Evolutionary conservation across 2,329 filamentous ascomycete species (phyloP).

Genomic region (Pyrenophora tritici-repentis): DNA sequence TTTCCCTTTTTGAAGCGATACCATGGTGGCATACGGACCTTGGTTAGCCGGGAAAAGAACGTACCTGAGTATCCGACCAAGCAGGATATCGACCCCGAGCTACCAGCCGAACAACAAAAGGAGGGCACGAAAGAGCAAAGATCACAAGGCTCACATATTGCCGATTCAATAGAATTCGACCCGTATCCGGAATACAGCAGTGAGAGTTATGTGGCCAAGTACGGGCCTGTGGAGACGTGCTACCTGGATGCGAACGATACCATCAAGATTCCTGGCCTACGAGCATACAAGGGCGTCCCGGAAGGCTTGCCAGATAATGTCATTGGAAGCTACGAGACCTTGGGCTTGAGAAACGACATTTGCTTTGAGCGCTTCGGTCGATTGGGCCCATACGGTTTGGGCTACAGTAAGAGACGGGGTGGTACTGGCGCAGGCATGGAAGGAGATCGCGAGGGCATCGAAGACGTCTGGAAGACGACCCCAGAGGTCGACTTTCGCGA

Average conservation of each 20-base stretch:
- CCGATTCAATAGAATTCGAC: conserved; percentile 57
- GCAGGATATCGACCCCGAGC: conserved; percentile 52
- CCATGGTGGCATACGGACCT: conserved; percentile 79
- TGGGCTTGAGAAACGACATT: conserved; percentile 79
- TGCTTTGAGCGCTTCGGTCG: conserved; percentile 93
- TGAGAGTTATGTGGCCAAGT: conserved; percentile 59
- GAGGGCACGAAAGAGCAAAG: conserved; percentile 39
- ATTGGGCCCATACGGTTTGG: conserved; percentile 85
- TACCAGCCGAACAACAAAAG: conserved; percentile 26
- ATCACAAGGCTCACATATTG: conserved; percentile 33
- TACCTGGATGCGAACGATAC: conserved; percentile 73
- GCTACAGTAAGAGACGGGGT: conserved; percentile 78
- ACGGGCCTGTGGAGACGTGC: conserved; percentile 71
- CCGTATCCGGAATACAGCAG: conserved; percentile 71
- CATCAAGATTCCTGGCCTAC: conserved; percentile 69
- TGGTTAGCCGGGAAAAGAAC: conserved; percentile 70
- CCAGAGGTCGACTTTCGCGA: conserved; percentile 76
- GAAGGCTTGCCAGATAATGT: conserved; percentile 82
- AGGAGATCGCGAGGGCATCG: conserved; percentile 80
- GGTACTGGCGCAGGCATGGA: conserved; percentile 85
- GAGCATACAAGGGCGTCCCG: conserved; percentile 77
- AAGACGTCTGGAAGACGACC: conserved; percentile 73
- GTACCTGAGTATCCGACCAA: conserved; percentile 80
- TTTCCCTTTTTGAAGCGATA: conserved; percentile 88
- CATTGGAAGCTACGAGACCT: conserved; percentile 82